Evolutionary conservation across 768 basidiomycete genomes (phyloP), one percentile per base, ranked within the genome.

Genomic region (Mycena polygramma): DNA sequence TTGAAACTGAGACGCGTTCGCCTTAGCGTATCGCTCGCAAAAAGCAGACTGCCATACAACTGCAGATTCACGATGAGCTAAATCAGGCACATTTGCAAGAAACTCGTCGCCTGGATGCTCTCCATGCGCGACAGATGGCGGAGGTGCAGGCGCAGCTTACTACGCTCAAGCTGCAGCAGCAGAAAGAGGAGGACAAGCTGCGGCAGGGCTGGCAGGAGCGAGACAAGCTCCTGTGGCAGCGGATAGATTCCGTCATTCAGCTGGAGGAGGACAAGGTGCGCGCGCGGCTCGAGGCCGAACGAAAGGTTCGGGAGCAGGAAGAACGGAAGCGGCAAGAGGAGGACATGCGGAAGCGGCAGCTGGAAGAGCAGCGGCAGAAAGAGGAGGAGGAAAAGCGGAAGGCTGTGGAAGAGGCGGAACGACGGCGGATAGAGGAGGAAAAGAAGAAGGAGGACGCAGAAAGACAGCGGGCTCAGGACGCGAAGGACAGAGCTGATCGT

Each of bases 191-290:
- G 64, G 79, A 82, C 45, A 77, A 75, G 57, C 76, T 91, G 43
- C 79, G 81, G 53, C 79, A 80, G 7, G 78, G 74, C 11, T 90
- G 88, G 87, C 84, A 84, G 48, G 85, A 84, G 67, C 87, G 90
- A 53, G 88, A 90, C 51, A 85, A 83, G 70, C 74, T 75, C 58
- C 80, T 89, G 45, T 90, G 89, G 82, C 83, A 88, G 35, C 83
- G 89, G 6, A 87, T 93, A 61, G 91, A 94, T 78, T 76, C 70
- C 3, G 89, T 85, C 9, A 94, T 94, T 70, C 86, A 86, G 74
- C 37, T 79, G 4, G 91, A 93, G 75, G 90, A 92, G 70, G 90
- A 89, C 36, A 91, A 88, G 68, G 78, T 86, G 24, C 84, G 83
- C 11, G 83, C 78, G 69, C 82, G 77, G 65, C 73, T 89, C 46